These are phyloP conservation scores for Aureobasidium sp. DNA, from an alignment of 2,329 filamentous ascomycete genomes.

Conservation along the genomic window DNA sequence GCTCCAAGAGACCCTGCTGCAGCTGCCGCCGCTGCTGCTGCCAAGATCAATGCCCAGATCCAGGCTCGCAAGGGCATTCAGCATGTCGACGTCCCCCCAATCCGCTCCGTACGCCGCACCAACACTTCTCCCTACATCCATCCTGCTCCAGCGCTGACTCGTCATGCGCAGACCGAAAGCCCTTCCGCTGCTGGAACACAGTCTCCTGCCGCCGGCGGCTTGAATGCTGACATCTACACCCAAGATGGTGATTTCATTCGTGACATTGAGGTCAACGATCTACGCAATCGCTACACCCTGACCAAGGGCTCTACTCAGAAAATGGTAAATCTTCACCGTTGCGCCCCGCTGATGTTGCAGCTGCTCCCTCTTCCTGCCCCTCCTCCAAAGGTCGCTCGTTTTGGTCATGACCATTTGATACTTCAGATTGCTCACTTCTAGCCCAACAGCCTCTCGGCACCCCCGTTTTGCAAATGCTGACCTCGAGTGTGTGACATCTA, in stretches of 20 bases:
- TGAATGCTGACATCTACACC: conserved; percentile 81
- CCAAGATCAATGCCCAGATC: conserved; percentile 43
- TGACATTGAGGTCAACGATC: conserved; percentile 97
- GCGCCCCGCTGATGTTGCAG: conserved; percentile 57
- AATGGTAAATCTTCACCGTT: conserved; percentile 87
- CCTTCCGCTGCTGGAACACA: conserved; percentile 39
- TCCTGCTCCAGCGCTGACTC: conserved; percentile 14
- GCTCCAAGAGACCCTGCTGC: conserved; percentile 50
- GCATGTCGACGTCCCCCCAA: conserved; percentile 81
- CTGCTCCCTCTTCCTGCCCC: conserved; percentile 34
- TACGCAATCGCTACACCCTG: conserved; percentile 92
- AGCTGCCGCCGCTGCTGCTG: conserved; percentile 76
- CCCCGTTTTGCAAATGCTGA: conserved; percentile 89
- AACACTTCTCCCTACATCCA: neutral
- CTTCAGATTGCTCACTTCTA: conserved; percentile 40
- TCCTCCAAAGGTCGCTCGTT: conserved; percentile 23
- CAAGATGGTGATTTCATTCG: conserved; percentile 97
- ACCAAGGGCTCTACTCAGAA: conserved; percentile 97
- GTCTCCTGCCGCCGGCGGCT: conserved; percentile 44
- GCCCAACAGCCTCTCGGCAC: conserved; percentile 30
- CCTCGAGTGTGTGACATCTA: conserved; percentile 79
- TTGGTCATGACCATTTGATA: conserved; percentile 28
- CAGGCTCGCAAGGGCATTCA: conserved; percentile 73
- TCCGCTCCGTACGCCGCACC: conserved; percentile 49
- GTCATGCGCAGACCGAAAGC: conserved; percentile 20